phyloP scores from a whole-genome alignment of 108 stramenopile species.

The Conticribra weissflogii region DNA sequence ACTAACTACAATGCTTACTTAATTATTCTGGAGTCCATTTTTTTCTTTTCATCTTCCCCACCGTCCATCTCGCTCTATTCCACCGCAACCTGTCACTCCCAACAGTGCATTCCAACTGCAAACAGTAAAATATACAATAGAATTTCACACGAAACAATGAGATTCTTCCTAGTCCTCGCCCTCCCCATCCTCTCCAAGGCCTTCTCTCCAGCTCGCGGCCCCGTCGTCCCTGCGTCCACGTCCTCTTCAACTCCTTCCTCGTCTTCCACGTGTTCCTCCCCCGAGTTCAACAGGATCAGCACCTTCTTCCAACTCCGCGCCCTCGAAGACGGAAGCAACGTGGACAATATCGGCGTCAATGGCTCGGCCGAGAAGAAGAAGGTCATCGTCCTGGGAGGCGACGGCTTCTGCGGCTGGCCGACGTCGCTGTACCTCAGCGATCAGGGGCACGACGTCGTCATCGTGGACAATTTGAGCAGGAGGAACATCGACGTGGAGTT shows the following conservation, averaged over 20 bases:
- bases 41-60: no score
- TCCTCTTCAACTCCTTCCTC: constrained; percentile 8
- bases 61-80: no score
- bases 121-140: no score
- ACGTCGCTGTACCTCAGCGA: constrained; percentile 92
- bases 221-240: no score
- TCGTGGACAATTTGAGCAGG: constrained; percentile 94
- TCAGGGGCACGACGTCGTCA: constrained; percentile 89
- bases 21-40: no score
- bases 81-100: no score
- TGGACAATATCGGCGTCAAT: constrained; percentile 3
- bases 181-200: constrained; percentile 17
- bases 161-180: constrained; percentile 40
- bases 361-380: constrained; percentile 73
- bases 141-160: constrained; percentile 25
- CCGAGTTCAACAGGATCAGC: constrained; percentile 1
- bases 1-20: no score
- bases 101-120: no score
- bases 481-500: constrained; percentile 94
- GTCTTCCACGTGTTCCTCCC: background rate
- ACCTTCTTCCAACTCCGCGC: constrained; percentile 8
- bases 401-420: constrained; percentile 99
- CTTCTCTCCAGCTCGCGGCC: background rate
- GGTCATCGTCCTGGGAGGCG: constrained; percentile 91
- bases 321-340: constrained; percentile 6